These are phyloP conservation scores for Diplodia sapinea DNA, from an alignment of 2,329 filamentous ascomycete genomes.

Conservation along the genomic window DNA sequence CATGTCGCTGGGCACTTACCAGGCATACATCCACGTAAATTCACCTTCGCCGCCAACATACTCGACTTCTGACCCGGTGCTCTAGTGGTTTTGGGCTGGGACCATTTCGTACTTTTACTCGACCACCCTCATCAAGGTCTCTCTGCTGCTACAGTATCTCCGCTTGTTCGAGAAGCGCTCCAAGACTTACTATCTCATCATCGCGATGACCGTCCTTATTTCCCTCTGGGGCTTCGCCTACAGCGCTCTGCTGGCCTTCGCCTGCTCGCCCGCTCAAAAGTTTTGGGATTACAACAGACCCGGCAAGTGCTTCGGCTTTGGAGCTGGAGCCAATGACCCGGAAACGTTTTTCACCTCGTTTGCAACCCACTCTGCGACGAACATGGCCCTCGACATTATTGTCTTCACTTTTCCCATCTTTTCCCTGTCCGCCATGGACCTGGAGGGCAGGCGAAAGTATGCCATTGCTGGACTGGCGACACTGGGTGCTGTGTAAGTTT, in stretches of 20 bases:
- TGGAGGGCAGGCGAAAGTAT: constrained; percentile 43
- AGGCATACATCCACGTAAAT: constrained; percentile 43
- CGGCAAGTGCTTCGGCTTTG: constrained; percentile 44
- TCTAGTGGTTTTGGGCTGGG: constrained; percentile 42
- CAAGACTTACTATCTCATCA: constrained; percentile 36
- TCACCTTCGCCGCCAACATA: neutral
- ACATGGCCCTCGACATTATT: constrained; percentile 44
- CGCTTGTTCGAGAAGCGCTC: constrained; percentile 41
- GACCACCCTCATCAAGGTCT: constrained; percentile 46
- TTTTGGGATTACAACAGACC: constrained; percentile 39
- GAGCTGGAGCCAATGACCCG: constrained; percentile 41
- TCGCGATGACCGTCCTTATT: constrained; percentile 37
- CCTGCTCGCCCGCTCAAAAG: constrained; percentile 41
- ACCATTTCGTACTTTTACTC: constrained; percentile 42
- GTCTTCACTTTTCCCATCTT: constrained; percentile 42
- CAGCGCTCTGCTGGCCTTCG: constrained; percentile 41
- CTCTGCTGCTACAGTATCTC: constrained; percentile 47
- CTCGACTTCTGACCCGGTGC: neutral
- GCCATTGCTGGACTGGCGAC: constrained; percentile 27
- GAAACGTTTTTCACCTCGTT: constrained; percentile 41
- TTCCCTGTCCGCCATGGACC: constrained; percentile 41
- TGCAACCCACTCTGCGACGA: constrained; percentile 41
- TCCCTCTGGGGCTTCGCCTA: constrained; percentile 43
- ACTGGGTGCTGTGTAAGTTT: constrained; percentile 44
- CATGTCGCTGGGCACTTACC: constrained; percentile 34